A percentile compares a stretch with the other conserved stretches of the same genome.
These are phyloP conservation scores for Paulownia fortunei DNA, from an alignment of 257 asterid genomes.

Conservation along the genomic window DNA sequence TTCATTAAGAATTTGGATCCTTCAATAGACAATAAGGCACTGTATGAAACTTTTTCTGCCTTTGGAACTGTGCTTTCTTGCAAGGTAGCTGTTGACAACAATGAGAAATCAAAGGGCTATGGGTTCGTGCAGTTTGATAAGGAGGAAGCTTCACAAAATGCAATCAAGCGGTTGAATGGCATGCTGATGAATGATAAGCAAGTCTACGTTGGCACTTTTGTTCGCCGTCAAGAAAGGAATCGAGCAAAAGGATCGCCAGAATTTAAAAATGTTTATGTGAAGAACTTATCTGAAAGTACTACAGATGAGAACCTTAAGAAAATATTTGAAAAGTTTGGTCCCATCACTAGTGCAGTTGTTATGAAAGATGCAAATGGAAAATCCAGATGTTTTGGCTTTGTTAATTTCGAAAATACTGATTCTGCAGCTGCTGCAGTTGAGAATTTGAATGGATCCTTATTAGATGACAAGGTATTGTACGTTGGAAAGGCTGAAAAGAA, in stretches of 20 bases:
- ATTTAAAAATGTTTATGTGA: constrained; percentile 76
- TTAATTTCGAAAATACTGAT: constrained; percentile 61
- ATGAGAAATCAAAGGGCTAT: constrained; percentile 68
- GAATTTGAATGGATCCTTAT: constrained; percentile 53
- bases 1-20: constrained; percentile 77
- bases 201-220: constrained; percentile 71
- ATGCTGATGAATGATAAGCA: constrained; percentile 83
- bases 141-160: constrained; percentile 72
- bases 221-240: constrained; percentile 72
- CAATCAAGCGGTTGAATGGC: constrained; percentile 62
- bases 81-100: constrained; percentile 67
- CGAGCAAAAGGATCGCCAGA: constrained; percentile 40
- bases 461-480: constrained; percentile 63
- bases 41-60: constrained; percentile 67
- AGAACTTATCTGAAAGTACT: constrained; percentile 55
- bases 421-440: constrained; percentile 72
- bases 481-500: constrained; percentile 86
- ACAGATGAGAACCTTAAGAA: constrained; percentile 53
- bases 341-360: constrained; percentile 72
- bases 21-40: constrained; percentile 68
- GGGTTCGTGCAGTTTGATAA: constrained; percentile 85
- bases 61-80: constrained; percentile 85
- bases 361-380: constrained; percentile 67
- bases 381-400: constrained; percentile 79
- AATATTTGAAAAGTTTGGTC: constrained; percentile 60